phyloP scores from a whole-genome alignment of 192 early-diverging fungal genomes.

The Gaertneriomyces sp. region DNA sequence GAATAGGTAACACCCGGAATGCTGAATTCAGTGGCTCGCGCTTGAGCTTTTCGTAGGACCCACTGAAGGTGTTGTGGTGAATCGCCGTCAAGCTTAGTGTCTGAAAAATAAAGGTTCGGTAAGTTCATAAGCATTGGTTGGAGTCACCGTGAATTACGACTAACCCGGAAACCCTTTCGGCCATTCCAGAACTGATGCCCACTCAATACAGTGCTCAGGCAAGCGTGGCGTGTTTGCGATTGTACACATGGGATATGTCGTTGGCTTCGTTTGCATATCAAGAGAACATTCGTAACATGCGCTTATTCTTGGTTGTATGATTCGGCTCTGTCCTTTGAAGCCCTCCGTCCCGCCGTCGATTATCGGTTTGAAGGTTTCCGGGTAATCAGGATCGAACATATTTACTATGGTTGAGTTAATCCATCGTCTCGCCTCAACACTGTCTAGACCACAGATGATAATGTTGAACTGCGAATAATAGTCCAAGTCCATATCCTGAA shows the following conservation, averaged over 20 bases:
- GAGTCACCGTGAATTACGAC: slow-evolving; percentile 55
- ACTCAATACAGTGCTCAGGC: slow-evolving; percentile 98
- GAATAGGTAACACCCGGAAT: slow-evolving; percentile 87
- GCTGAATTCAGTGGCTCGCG: slow-evolving; percentile 75
- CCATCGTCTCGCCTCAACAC: slow-evolving; percentile 93
- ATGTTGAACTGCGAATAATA: slow-evolving; percentile 86
- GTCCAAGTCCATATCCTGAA: slow-evolving; percentile 94
- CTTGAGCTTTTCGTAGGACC: slow-evolving; percentile 74
- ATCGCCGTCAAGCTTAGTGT: slow-evolving; percentile 82
- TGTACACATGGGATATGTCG: slow-evolving; percentile 92
- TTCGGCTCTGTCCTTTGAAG: slow-evolving; percentile 90
- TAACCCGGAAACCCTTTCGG: slow-evolving; percentile 70
- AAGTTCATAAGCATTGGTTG: slow-evolving; percentile 73
- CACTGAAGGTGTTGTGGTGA: slow-evolving; percentile 51
- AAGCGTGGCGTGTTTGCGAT: slow-evolving; percentile 97
- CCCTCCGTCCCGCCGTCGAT: slow-evolving; percentile 97
- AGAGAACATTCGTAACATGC: slow-evolving; percentile 97
- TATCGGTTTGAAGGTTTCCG: slow-evolving; percentile 75
- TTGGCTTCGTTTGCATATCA: slow-evolving; percentile 85
- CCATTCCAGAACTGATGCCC: slow-evolving; percentile 92
- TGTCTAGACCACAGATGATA: slow-evolving; percentile 92
- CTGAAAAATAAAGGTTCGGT: slow-evolving; percentile 59
- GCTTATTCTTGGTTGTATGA: slow-evolving; percentile 79
- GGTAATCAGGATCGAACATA: slow-evolving; percentile 72
- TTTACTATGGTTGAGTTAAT: slow-evolving; percentile 86